phyloP scores from a whole-genome alignment of 2,329 filamentous ascomycete genomes.

The Fusarium subglutinans region DNA sequence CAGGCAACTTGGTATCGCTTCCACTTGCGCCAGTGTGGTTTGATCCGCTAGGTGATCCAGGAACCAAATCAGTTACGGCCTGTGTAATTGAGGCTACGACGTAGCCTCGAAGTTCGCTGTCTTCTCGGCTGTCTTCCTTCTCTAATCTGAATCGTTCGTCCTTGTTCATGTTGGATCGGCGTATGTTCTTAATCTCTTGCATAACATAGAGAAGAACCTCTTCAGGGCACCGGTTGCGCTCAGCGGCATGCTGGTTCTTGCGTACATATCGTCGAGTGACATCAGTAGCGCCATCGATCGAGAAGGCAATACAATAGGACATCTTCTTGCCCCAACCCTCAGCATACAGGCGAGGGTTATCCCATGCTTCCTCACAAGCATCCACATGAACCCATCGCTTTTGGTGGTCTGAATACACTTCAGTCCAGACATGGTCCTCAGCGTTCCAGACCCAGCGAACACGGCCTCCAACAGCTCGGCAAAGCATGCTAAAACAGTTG shows the following conservation, averaged over 20 bases:
- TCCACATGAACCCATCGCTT: conserved; percentile 97
- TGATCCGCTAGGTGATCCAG: conserved; percentile 50
- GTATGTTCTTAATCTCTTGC: conserved; percentile 87
- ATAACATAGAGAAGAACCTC: conserved; percentile 91
- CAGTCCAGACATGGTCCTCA: conserved; percentile 97
- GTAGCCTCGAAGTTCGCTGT: conserved; percentile 77
- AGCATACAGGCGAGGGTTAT: conserved; percentile 89
- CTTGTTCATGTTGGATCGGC: conserved; percentile 85
- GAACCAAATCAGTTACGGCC: conserved; percentile 74
- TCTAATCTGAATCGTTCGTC: conserved; percentile 83
- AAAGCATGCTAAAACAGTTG: conserved; percentile 99
- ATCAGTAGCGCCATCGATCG: conserved; percentile 80
- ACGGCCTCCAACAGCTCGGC: conserved; percentile 87
- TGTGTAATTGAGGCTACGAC: conserved; percentile 78
- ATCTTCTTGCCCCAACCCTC: conserved; percentile 98
- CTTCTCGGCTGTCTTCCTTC: conserved; percentile 81
- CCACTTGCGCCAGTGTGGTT: conserved; percentile 41
- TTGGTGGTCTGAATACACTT: conserved; percentile 94
- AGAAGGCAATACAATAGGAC: conserved; percentile 97
- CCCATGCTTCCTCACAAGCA: conserved; percentile 93
- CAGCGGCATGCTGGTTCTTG: conserved; percentile 75
- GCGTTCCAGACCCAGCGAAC: conserved; percentile 99
- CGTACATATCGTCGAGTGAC: conserved; percentile 75
- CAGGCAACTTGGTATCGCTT: conserved; percentile 69
- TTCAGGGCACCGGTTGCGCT: conserved; percentile 83